Base-by-base conservation (phyloP, 345 rosid species). In the Citrus medica region DNA sequence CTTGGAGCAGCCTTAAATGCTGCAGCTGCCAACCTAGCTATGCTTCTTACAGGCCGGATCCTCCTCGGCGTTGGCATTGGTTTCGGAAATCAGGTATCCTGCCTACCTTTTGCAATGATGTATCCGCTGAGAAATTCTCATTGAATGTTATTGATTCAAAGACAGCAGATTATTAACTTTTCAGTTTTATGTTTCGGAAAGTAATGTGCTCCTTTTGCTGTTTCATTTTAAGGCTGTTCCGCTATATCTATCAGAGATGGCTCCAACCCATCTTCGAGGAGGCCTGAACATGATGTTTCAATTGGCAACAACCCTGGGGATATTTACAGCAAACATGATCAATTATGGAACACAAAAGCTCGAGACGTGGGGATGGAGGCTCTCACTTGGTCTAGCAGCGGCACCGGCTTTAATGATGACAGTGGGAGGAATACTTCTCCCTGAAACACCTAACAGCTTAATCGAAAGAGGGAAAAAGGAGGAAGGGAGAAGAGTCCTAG, bases 21-120 rank as follows among this genome's bases (percentile, higher is more conserved):
- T 40, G 51, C 90, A 37, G 94, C 99, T 66, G 79, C 79, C 3
- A 90, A 90, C 79, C 71, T 94, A 4, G 88, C 84, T 19, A 94
- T 94, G 99, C 97, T 96, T 67, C 90, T 96, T 16, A 4, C 85
- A 3, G 98, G 99, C 33, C 75, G 98, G 46, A 91, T 96, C 82
- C 86, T 96, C 92, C 95, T 96, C 27, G 97, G 99, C 4, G 22
- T 94, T 72, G 98, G 99, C 76, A 96, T 96, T 75, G 98, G 99
- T 53, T 92, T 96, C n/a, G 98, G 98, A 59, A 96, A 96, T 82
- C 98, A 96, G 95, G 98, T 93, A 79, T 13, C 12, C 12, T 37
- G 13, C 51, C 63, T 46, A 42, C 14, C 55, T 68, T 46, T 65
- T 25, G 24, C 30, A 67, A 60, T 9, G 28, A 59, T 21, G 7